Conservation (phyloP, 495 filamentous ascomycete genomes). For the Acidomyces sp. region DNA sequence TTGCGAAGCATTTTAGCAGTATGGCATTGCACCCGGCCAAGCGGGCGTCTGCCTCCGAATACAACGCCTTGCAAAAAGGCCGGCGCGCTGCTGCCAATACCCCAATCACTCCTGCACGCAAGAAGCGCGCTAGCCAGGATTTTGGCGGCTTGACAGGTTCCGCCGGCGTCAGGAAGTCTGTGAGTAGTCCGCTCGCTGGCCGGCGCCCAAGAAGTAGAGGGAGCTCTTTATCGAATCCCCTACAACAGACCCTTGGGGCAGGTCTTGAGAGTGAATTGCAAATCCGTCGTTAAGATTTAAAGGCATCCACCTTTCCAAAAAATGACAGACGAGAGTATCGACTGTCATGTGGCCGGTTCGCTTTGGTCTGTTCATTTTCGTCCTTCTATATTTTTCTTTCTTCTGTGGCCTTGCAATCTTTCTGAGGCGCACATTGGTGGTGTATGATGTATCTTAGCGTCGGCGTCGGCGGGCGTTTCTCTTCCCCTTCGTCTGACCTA, state of each 20-base stretch:
- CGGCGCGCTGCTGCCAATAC: slow-evolving; percentile 15
- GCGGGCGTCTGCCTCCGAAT: slow-evolving; percentile 15
- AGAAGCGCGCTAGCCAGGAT: slow-evolving; percentile 14
- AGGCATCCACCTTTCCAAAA: no score
- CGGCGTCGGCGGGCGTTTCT: no score
- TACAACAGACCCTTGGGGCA: slow-evolving; percentile 12
- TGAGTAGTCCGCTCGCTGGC: slow-evolving; percentile 10
- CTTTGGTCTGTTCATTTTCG: no score
- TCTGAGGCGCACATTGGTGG: no score
- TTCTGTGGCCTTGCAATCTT: no score
- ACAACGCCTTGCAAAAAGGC: slow-evolving; percentile 19
- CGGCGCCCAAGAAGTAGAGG: slow-evolving; percentile 11
- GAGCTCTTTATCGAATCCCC: slow-evolving; percentile 3
- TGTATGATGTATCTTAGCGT: no score
- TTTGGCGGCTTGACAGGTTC: slow-evolving; percentile 7
- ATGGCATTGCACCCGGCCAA: slow-evolving; percentile 12
- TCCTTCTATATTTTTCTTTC: no score
- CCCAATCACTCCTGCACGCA: slow-evolving; percentile 18
- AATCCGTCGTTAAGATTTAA: no score
- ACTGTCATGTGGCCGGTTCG: no score
- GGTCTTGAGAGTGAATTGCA: no score
- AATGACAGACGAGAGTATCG: no score
- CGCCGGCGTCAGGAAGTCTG: slow-evolving; percentile 13
- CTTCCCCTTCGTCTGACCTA: no score
- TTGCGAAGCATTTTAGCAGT: slow-evolving; percentile 12